Base-by-base conservation (phyloP, 2,329 filamentous ascomycete genomes). In the Scytalidium sp. region DNA sequence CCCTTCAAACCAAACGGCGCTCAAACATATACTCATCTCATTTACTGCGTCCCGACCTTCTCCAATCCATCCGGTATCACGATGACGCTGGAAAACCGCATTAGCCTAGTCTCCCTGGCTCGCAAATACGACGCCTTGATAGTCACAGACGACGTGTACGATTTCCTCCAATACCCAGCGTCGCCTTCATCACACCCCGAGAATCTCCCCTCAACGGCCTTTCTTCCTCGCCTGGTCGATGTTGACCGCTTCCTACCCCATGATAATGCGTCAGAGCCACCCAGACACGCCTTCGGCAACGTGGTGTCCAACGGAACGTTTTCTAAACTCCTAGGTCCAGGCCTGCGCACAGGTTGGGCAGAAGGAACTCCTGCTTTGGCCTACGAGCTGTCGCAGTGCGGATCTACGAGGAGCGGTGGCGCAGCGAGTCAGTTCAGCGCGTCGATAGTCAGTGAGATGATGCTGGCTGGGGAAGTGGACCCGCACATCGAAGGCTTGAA, bases 141-240 rank as follows among this genome's bases (percentile, higher is more conserved):
- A 49, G 77, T 97, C 22, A 82, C 82, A 44, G 93, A 97, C 70
- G 94, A 99, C 66, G 91, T 97, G 9, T 99, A 99, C 65, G 93
- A 97, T 66, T 87, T 93, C 57, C 75, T 97, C 4, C 88, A 92
- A 64, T 97, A 91, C 90, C 79, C 81, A 3, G 57, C 2, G 60
- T 70, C 39, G 43, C 70, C 41, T 32, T 53, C 17, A 13, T 21
- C 50, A 15, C 47, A 42, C n/a, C 53, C 46, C 6, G 47, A 22
- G 21, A 41, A 46, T 2, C 17, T 32, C 3, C 36, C 53, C 3
- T 43, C 40, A 5, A 53, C 53, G 22, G 58, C 56, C 17, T n/a
- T 61, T 19, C 45, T 91, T 8, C 90, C 90, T 2, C 82, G 90
- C 1, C 73, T 96, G 1, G 83, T 89, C 17, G 91, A 96, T 64